Evolutionary conservation across 306 rosid genomes (phyloP), one percentile per base, ranked within the genome.

Genomic region (Malus domestica): DNA sequence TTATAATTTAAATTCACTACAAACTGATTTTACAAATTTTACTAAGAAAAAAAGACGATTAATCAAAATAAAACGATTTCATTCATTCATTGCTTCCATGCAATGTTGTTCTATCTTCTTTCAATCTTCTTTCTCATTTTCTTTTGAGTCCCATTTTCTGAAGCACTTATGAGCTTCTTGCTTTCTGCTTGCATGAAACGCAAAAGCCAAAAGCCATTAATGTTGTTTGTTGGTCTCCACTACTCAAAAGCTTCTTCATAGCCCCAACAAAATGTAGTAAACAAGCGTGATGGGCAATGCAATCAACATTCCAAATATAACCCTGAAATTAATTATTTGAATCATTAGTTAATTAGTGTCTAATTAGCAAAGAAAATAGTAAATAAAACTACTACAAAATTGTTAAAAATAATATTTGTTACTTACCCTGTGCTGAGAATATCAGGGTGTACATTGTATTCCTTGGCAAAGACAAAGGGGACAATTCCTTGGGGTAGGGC

Each of bases 401-500:
- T 22, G 10, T 58, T 9, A 5, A 22, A 4, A 16, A 25, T 6
- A 74, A 61, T 59, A 71, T 58, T 13, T 25, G 25, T 25, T 14
- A 79, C 86, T 74, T 65, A 93, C 98, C 83, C 97, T 33, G 98
- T 93, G 84, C 98, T 93, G 81, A 93, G 97, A 86, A 93, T 93
- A 79, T 93, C 90, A 80, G 98, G 92, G 70, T 93, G 97, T 42
- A 93, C 96, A 73, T 83, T 88, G 88, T 93, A 93, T 83, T 93
- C 98, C 87, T 93, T 93, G 16, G 98, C 98, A 72, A 93, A 93
- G 80, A 93, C 98, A 85, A 93, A 93, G 84, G 98, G 97, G 83
- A 93, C 98, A 78, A 93, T 93, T 85, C 98, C 98, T 87, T 93
- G 98, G 23, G 98, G 98, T 67, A 93, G 94, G 82, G 98, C 97